Conservation (phyloP, 371 early-diverging fungal species). For the Zancudomyces culisetae region DNA sequence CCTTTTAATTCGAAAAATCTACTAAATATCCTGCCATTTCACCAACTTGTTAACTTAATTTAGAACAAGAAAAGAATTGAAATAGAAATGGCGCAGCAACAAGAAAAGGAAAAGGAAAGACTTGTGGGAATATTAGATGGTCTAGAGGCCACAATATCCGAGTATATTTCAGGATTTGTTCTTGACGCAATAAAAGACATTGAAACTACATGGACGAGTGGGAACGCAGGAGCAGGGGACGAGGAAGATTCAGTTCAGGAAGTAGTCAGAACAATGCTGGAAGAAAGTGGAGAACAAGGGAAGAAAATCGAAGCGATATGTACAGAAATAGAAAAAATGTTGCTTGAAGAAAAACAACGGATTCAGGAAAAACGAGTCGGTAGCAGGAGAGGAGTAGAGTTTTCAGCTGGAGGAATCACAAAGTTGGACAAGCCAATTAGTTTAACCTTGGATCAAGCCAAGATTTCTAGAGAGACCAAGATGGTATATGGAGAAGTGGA, state of each 20-base stretch:
- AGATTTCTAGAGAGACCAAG: constrained; percentile 16
- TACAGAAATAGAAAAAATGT: constrained; percentile 31
- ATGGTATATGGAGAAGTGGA: constrained; percentile 12
- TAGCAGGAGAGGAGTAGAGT: too few relatives aligned
- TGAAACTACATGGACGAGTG: background rate
- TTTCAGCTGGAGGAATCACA: constrained; percentile 3
- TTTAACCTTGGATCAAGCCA: constrained; percentile 20
- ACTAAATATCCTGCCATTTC: too few relatives aligned
- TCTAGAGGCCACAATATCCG: constrained; percentile 54
- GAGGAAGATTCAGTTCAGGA: constrained; percentile 55
- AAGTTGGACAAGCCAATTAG: constrained; percentile 22
- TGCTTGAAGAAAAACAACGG: constrained; percentile 23
- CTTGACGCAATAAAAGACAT: constrained; percentile 33
- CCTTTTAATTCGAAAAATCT: too few relatives aligned
- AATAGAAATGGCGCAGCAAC: background rate
- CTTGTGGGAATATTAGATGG: constrained; percentile 17
- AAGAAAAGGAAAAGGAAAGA: background rate
- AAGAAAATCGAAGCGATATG: constrained; percentile 41
- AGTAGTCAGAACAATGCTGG: constrained; percentile 67
- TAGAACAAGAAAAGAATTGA: background rate
- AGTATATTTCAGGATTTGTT: constrained; percentile 67
- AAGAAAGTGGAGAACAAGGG: constrained; percentile 51
- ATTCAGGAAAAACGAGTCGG: constrained; percentile 1
- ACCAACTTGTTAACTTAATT: too few relatives aligned
- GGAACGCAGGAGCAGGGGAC: constrained; percentile 9